Conservation (phyloP, 2,329 filamentous ascomycete species). For the Paecilomyces fulvus region DNA sequence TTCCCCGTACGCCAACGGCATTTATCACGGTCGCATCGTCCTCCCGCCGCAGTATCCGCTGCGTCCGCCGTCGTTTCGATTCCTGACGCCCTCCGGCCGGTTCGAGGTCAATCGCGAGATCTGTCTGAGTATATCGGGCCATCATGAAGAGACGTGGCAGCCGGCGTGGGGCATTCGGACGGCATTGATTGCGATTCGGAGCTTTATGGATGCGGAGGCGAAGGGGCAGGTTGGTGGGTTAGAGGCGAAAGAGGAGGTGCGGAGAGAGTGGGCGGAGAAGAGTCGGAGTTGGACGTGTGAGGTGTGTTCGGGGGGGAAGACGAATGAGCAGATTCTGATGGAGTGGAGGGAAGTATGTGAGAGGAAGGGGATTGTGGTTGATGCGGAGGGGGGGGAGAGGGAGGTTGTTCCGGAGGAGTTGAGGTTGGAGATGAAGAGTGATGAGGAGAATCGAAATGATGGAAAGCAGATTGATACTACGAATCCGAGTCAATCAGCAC, state of each 20-base stretch:
- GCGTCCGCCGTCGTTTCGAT: slow-evolving; percentile 89
- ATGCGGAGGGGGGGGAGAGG: slow-evolving; percentile 30
- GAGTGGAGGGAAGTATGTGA: slow-evolving; percentile 56
- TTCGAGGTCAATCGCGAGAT: slow-evolving; percentile 98
- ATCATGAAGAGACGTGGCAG: slow-evolving; percentile 98
- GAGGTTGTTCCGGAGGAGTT: slow-evolving; percentile 39
- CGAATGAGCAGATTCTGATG: slow-evolving; percentile 64
- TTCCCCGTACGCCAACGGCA: slow-evolving; percentile 68
- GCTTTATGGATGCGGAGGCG: slow-evolving; percentile 88
- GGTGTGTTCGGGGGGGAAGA: slow-evolving; percentile 51
- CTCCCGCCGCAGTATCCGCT: slow-evolving; percentile 85
- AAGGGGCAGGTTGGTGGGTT: slow-evolving; percentile 84
- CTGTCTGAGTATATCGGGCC: slow-evolving; percentile 84
- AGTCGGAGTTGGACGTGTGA: slow-evolving; percentile 60
- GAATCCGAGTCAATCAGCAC: neutral
- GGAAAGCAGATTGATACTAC: neutral
- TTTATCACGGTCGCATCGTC: slow-evolving; percentile 93
- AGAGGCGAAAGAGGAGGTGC: slow-evolving; percentile 61
- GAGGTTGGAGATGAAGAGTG: slow-evolving; percentile 52
- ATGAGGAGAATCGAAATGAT: slow-evolving; percentile 9
- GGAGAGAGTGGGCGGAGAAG: slow-evolving; percentile 60
- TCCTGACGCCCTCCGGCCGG: slow-evolving; percentile 80
- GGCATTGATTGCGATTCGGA: slow-evolving; percentile 67
- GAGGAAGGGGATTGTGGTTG: slow-evolving; percentile 37
- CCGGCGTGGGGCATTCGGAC: slow-evolving; percentile 95